phyloP scores from a whole-genome alignment of 169 alveolate genomes.

The Besnoitia besnoiti region DNA sequence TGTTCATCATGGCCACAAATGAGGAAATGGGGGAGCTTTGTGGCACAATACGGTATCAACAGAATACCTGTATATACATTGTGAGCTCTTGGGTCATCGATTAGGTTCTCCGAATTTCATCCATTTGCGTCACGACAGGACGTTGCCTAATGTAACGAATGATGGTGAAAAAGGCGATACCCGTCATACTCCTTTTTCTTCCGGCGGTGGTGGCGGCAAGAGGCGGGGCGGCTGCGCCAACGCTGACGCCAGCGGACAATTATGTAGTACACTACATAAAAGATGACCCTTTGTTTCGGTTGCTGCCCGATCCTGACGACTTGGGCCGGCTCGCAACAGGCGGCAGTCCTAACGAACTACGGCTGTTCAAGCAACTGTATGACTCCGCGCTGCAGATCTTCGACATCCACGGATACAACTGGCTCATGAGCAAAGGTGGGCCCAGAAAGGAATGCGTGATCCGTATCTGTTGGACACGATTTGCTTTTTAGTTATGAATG shows the following conservation, averaged over 20 bases:
- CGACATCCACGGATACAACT: conserved; percentile 75
- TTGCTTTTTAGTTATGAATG: conserved; percentile 50
- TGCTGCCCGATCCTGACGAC: conserved; percentile 55
- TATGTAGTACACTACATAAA: neutral
- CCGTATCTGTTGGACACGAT: neutral
- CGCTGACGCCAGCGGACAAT: neutral
- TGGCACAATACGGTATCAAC: no score
- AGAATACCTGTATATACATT: no score
- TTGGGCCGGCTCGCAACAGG: conserved; percentile 36
- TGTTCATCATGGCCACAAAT: no score
- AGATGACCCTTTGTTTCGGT: conserved; percentile 6
- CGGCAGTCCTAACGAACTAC: conserved; percentile 41
- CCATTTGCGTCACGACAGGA: neutral
- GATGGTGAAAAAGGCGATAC: neutral
- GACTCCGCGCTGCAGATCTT: conserved; percentile 70
- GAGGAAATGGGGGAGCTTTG: no score
- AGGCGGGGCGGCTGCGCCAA: neutral
- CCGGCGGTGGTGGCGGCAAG: neutral
- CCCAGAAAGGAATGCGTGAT: neutral
- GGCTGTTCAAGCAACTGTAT: conserved; percentile 61
- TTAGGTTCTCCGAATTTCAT: neutral
- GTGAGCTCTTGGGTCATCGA: no score
- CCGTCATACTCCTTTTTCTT: neutral
- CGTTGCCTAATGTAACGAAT: neutral
- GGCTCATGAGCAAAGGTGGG: conserved; percentile 71